These are phyloP conservation scores for Helianthus tuberosus DNA, from an alignment of 129 eudicot species.

Conservation along the genomic window DNA sequence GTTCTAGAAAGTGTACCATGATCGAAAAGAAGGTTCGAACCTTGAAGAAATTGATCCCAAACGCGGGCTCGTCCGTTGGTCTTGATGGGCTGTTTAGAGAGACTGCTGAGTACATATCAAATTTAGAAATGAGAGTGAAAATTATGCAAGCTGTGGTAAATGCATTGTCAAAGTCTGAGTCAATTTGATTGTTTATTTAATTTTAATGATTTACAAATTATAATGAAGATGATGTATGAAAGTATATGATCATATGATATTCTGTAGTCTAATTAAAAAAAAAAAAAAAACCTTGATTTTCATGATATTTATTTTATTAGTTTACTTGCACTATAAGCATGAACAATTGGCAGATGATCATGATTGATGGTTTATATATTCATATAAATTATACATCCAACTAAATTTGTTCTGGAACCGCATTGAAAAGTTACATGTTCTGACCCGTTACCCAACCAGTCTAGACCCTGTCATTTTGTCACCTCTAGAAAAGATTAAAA, in stretches of 20 bases:
- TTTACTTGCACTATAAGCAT: background rate
- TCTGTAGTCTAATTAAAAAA: background rate
- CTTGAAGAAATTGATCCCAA: conserved; percentile 58
- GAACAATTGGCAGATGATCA: no score
- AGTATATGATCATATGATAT: background rate
- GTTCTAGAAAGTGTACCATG: conserved; percentile 26
- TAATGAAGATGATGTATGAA: background rate
- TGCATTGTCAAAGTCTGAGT: conserved; percentile 43
- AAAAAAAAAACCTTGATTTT: background rate
- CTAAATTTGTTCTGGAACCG: background rate
- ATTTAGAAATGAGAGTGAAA: conserved; percentile 62
- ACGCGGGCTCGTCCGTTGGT: conserved; percentile 33
- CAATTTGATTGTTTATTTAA: background rate
- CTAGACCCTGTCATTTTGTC: background rate
- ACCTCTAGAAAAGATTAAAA: background rate
- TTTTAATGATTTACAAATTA: background rate
- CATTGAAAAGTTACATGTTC: background rate
- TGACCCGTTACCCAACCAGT: background rate
- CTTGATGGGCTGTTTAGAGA: conserved; percentile 70
- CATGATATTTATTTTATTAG: background rate
- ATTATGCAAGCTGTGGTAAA: conserved; percentile 80
- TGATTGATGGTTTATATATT: no score
- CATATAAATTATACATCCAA: no score
- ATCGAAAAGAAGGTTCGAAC: conserved; percentile 54
- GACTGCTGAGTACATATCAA: conserved; percentile 76